Conservation (phyloP, 441 rosid species). For the Gossypium schwendimanii region DNA sequence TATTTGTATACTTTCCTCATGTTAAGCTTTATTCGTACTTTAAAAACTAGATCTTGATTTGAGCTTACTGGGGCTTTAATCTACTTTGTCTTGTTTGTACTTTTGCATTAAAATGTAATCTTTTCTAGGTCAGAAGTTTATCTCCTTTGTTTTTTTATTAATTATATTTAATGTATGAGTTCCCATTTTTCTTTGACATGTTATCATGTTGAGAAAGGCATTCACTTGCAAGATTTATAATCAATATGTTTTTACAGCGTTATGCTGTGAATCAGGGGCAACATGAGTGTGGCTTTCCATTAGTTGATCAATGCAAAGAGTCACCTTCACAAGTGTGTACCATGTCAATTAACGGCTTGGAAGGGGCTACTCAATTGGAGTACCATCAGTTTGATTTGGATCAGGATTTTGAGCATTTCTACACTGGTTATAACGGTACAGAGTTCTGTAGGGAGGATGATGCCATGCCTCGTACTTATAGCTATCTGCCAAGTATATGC, state of each 20-base stretch:
- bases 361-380: conserved; percentile 48
- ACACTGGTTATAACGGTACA: conserved; percentile 36
- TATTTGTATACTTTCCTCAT: neutral
- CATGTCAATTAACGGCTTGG: conserved; percentile 31
- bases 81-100: neutral
- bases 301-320: conserved; percentile 54
- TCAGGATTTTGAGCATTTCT: conserved; percentile 60
- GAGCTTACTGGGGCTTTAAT: neutral
- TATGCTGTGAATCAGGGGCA: conserved; percentile 52
- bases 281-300: conserved; percentile 39
- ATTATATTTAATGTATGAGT: neutral
- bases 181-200: conserved; percentile 4
- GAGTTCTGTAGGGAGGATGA: conserved; percentile 48
- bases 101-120: neutral
- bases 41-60: neutral
- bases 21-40: neutral
- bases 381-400: conserved; percentile 65
- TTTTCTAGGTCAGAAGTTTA: neutral
- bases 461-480: conserved; percentile 40
- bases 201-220: conserved; percentile 9
- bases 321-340: conserved; percentile 34
- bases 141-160: neutral
- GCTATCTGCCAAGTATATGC: conserved; percentile 55
- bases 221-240: conserved; percentile 9
- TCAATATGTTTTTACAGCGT: conserved; percentile 39